Evolutionary conservation across 371 early-diverging fungal species (phyloP), one percentile per base, ranked within the genome.

Genomic region (Neoconidiobolus thromboides): DNA sequence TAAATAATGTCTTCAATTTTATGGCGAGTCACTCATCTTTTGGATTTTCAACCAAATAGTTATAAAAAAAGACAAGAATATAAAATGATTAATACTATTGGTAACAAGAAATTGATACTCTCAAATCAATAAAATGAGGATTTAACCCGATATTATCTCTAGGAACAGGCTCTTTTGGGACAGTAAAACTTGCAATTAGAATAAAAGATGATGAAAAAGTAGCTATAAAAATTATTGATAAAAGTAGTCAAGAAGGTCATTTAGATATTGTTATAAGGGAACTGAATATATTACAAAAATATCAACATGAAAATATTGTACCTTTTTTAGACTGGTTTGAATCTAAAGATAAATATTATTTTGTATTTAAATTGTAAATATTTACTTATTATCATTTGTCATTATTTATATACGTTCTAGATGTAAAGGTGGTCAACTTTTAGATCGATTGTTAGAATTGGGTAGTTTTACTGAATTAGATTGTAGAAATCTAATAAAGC

Each of bases 391-490:
- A 42, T 59, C 6, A 41, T 37, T 44, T 59, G 36, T 54, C 40
- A 5, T 46, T 43, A 9, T 38, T 12, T 48, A 12, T 15, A 36
- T 48, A 9, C n/a, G n/a, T n/a, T 10, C 50, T 62, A 81, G 79
- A 12, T 85, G 81, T 37, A 79, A 81, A 43, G 94, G 93, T 48
- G 93, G 93, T 48, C 93, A 93, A 67, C 72, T 95, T 50, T 93
- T 95, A 71, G 87, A 92, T 43, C 76, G 85, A 55, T 85, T 95
- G 42, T 76, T 85, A 63, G 79, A 82, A 48, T 74, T 78, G 52
- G 96, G 93, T 5, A 79, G 77, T 60, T 92, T 89, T 63, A 81
- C 91, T 0, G 96, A 95, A 68, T 75, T 77, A 43, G 92, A 95
- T 67, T 92, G 92, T 0, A 79, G 80, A 7, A 64, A 66, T 1